These are phyloP conservation scores for Pezicula rhizophila DNA, from an alignment of 2,329 filamentous ascomycete genomes.

Conservation along the genomic window DNA sequence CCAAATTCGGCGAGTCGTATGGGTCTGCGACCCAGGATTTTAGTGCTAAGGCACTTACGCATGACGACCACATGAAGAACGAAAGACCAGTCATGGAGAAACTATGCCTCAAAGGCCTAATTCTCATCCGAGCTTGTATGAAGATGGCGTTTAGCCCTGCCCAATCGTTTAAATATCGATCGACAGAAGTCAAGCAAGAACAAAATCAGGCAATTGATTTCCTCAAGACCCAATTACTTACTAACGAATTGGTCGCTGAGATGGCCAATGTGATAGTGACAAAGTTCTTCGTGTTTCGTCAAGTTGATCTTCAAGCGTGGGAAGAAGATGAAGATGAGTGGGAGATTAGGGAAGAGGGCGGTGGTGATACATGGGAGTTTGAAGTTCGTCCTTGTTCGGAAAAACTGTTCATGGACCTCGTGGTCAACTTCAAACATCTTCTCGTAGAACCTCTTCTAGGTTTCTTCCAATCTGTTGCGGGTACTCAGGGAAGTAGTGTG, in stretches of 20 bases:
- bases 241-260: slow-evolving; percentile 68
- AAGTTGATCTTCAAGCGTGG: slow-evolving; percentile 84
- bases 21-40: slow-evolving; percentile 37
- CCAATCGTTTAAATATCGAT: slow-evolving; percentile 79
- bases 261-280: slow-evolving; percentile 82
- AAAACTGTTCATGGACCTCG: slow-evolving; percentile 85
- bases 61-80: slow-evolving; percentile 39
- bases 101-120: slow-evolving; percentile 74
- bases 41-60: slow-evolving; percentile 37
- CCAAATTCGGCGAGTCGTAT: slow-evolving; percentile 70
- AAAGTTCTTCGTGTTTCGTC: slow-evolving; percentile 80
- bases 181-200: slow-evolving; percentile 68
- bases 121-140: slow-evolving; percentile 75
- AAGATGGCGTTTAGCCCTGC: slow-evolving; percentile 77
- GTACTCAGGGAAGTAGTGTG: slow-evolving; percentile 56
- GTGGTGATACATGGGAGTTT: slow-evolving; percentile 84
- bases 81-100: slow-evolving; percentile 67
- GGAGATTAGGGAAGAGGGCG: slow-evolving; percentile 83
- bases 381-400: slow-evolving; percentile 89
- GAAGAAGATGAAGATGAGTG: slow-evolving; percentile 92
- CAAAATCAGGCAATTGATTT: slow-evolving; percentile 62
- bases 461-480: slow-evolving; percentile 76
- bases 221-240: slow-evolving; percentile 70
- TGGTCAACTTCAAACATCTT: slow-evolving; percentile 80
- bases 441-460: slow-evolving; percentile 72